A percentile compares a stretch with the other conserved stretches of the same genome.
Evolutionary conservation across 108 stramenopile genomes (phyloP).

Genomic region (Chaetoceros tenuissimus): DNA sequence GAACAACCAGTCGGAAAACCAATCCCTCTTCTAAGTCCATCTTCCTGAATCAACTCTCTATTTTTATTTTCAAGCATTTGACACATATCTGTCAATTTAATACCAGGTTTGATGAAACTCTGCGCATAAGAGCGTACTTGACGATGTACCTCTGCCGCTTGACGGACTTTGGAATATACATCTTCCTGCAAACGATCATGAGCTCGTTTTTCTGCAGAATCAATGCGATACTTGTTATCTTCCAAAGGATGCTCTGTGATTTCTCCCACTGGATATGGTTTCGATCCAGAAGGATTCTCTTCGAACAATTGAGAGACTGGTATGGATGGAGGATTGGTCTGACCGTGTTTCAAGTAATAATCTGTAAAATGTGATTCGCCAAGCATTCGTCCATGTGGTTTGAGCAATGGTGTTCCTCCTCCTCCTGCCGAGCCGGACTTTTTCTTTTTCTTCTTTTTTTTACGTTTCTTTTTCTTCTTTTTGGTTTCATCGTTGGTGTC

Average conservation of each 20-base stretch:
- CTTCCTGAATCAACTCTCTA: conserved; percentile 80
- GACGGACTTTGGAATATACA: conserved; percentile 83
- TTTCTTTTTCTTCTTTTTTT: conserved; percentile 89
- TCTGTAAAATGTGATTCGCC: conserved; percentile 85
- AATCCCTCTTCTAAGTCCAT: conserved; percentile 88
- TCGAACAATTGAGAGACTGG: conserved; percentile 65
- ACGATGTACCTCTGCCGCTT: conserved; percentile 91
- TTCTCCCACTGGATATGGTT: conserved; percentile 84
- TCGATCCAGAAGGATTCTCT: conserved; percentile 13
- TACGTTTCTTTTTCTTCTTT: conserved; percentile 83
- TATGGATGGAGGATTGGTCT: conserved; percentile 95
- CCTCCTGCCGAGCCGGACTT: conserved; percentile 9
- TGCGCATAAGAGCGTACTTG: conserved; percentile 95
- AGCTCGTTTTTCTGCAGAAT: conserved; percentile 78
- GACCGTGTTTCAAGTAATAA: conserved; percentile 88
- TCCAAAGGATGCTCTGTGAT: conserved; percentile 79
- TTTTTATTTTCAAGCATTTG: conserved; percentile 90
- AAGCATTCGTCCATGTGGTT: conserved; percentile 65
- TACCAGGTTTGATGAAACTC: conserved; percentile 92
- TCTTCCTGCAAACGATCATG: conserved; percentile 75
- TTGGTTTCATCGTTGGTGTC: conserved; percentile 23
- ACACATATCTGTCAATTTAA: conserved; percentile 94
- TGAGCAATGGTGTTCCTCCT: conserved; percentile 34
- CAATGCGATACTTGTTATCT: conserved; percentile 74
- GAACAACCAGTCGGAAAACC: conserved; percentile 98